phyloP scores from a whole-genome alignment of 75 land plant species.

The Picea sitchensis region DNA sequence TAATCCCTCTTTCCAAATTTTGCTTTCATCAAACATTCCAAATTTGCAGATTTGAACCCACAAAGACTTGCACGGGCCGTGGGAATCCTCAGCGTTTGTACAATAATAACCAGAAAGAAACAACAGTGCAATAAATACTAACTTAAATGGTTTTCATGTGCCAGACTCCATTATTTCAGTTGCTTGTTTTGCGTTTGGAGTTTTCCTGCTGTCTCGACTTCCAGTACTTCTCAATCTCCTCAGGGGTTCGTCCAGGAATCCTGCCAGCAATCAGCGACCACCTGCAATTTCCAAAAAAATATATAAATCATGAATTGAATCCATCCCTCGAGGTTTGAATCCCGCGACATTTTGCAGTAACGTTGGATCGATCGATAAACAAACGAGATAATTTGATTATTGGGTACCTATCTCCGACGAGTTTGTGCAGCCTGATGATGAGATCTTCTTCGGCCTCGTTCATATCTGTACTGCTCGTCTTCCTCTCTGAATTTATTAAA shows the following conservation, averaged over 20 bases:
- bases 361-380: background rate
- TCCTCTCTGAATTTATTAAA: background rate
- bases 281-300: constrained; percentile 8
- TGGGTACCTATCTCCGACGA: constrained; percentile 2
- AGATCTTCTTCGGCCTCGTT: constrained; percentile 6
- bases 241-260: constrained; percentile 27
- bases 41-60: too few species aligned
- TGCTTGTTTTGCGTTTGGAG: too few species aligned
- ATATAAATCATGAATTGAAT: background rate
- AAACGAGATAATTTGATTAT: background rate
- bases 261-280: constrained; percentile 28
- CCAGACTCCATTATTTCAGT: too few species aligned
- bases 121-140: too few species aligned
- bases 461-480: background rate
- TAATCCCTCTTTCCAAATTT: too few species aligned
- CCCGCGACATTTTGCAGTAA: background rate
- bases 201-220: background rate
- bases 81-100: too few species aligned
- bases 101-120: too few species aligned
- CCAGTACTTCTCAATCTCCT: constrained; percentile 36
- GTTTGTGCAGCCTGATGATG: constrained; percentile 1
- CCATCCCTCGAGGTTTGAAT: background rate
- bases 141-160: too few species aligned
- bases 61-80: too few species aligned
- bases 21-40: too few species aligned